phyloP scores from a whole-genome alignment of 371 early-diverging fungal genomes.

The Globomyces sp. region DNA sequence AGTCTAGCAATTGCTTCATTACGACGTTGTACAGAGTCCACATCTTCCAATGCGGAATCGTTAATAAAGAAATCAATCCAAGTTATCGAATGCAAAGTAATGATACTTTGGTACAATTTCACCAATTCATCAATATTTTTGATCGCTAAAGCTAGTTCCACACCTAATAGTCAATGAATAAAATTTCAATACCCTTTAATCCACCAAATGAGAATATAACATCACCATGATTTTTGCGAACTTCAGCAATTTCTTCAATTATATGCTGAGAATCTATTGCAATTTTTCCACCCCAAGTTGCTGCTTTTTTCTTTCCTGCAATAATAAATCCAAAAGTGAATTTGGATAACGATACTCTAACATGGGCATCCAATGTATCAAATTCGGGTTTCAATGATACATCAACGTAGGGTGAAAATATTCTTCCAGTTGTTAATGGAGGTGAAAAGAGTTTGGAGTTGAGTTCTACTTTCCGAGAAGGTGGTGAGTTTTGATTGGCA shows the following conservation, averaged over 20 bases:
- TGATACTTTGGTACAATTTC: conserved; percentile 32
- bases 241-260: conserved; percentile 11
- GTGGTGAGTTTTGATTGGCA: background rate
- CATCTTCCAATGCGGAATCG: conserved; percentile 22
- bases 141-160: background rate
- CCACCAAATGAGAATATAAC: conserved; percentile 37
- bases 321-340: conserved; percentile 32
- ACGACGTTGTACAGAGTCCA: conserved; percentile 27
- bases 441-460: background rate
- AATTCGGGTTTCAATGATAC: conserved; percentile 29
- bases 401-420: conserved; percentile 30
- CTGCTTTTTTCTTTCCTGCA: conserved; percentile 17
- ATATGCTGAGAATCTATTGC: conserved; percentile 19
- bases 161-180: conserved; percentile 15
- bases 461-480: background rate
- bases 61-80: conserved; percentile 43
- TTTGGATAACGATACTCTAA: conserved; percentile 20
- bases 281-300: conserved; percentile 28
- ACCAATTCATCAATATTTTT: conserved; percentile 15
- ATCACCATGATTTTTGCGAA: conserved; percentile 28
- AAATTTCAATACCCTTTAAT: conserved; percentile 31
- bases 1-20: conserved; percentile 31
- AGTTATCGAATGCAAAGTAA: conserved; percentile 26
- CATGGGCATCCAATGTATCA: conserved; percentile 19
- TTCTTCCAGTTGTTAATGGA: background rate